Evolutionary conservation across 1,284 basidiomycete genomes (phyloP), one percentile per base, ranked within the genome.

Genomic region (Cystobasidium pallidum): DNA sequence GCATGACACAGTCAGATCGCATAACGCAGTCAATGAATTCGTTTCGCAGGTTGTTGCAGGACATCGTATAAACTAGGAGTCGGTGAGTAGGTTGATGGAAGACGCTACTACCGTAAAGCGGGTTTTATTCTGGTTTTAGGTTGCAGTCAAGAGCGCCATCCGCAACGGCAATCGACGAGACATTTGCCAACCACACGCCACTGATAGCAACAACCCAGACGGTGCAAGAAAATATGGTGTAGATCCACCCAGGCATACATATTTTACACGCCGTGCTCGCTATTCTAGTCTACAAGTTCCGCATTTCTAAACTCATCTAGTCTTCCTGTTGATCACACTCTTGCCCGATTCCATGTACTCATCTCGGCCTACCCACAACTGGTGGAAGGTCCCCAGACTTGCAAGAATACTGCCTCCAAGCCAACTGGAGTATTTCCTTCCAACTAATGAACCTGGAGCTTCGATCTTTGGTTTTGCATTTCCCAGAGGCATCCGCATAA

Each of bases 371-470:
- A 79, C 78, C 78, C 78, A 79, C 21, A 79, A 73, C 78, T 97
- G 94, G 81, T 98, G 94, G 86, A 97, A 98, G 17, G 93, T 95
- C 32, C 94, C 94, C 78, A 97, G 82, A 78, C 91, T 93, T 0
- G 90, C 92, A 67, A 97, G 84, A 76, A 97, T 94, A 76, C 91
- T 92, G 30, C 94, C 94, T 19, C 94, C 94, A 8, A 98, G 84
- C 94, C 94, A 98, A 19, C 89, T 88, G 13, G 91, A 89, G 80
- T 91, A 95, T 73, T 89, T 86, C 59, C 94, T 86, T 81, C 97
- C 94, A 66, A 88, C 86, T 0, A 91, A 87, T 79, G 94, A 94
- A 11, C 92, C 91, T 13, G 93, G 90, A 0, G 91, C 88, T 78
- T 95, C 92, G 58, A 96, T 89, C 84, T 94, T 94, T 78, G 84